Evolutionary conservation across 129 eudicot genomes (phyloP).

Genomic region (Mikania micrantha): DNA sequence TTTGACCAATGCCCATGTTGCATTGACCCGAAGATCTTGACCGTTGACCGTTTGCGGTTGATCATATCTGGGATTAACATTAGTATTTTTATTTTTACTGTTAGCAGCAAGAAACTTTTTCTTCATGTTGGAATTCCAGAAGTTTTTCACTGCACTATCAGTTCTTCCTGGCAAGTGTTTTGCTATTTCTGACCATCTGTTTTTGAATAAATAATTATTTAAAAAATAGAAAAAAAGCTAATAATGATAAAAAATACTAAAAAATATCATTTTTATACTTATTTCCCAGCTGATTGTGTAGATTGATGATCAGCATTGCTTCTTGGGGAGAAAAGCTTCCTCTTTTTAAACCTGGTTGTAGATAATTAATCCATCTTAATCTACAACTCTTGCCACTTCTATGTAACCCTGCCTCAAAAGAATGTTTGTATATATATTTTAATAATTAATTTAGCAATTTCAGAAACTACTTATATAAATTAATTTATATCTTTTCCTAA

Average conservation of each 20-base stretch:
- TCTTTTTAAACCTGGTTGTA: constrained; percentile 62
- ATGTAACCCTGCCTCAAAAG: constrained; percentile 39
- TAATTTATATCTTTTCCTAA: neutral
- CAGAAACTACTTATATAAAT: neutral
- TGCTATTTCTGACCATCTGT: constrained; percentile 54
- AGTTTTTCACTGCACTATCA: constrained; percentile 57
- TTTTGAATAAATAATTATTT: neutral
- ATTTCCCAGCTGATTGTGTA: constrained; percentile 55
- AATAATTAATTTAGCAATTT: neutral
- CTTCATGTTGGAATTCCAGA: constrained; percentile 56
- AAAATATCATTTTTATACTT: constrained; percentile 23
- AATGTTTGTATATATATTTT: neutral
- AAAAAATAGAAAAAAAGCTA: neutral
- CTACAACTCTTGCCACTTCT: constrained; percentile 82
- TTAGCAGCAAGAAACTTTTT: constrained; percentile 30
- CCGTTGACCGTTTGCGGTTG: constrained; percentile 4
- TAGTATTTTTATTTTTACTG: neutral
- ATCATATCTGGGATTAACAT: neutral
- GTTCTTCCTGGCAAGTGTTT: constrained; percentile 55
- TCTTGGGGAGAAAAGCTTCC: constrained; percentile 55
- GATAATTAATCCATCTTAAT: constrained; percentile 67
- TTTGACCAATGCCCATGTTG: neutral
- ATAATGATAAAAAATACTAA: neutral
- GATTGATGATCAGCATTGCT: constrained; percentile 43
- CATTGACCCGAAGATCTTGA: neutral